phyloP scores from a whole-genome alignment of 768 basidiomycete species.

The Zangia roseola region DNA sequence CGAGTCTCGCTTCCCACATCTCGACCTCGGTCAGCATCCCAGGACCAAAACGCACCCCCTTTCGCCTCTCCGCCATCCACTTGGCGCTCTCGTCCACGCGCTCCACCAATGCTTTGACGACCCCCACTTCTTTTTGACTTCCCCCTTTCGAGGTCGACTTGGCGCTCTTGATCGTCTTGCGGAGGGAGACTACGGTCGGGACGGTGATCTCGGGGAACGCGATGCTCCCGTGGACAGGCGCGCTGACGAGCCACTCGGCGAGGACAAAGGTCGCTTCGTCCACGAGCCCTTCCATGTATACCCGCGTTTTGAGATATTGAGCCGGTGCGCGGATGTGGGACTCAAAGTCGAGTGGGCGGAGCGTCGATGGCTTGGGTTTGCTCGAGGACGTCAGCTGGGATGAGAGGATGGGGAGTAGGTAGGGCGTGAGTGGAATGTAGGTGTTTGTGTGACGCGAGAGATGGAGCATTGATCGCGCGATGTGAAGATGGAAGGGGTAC shows the following conservation, averaged over 20 bases:
- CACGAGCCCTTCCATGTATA: conserved; percentile 77
- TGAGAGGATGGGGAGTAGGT: conserved; percentile 83
- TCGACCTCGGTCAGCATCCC: conserved; percentile 66
- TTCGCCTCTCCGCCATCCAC: conserved; percentile 75
- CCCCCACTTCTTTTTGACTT: conserved; percentile 52
- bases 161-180: conserved; percentile 67
- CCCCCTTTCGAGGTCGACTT: conserved; percentile 38
- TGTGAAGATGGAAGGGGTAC: conserved; percentile 92
- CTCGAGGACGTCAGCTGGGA: conserved; percentile 65
- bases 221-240: conserved; percentile 74
- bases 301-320: conserved; percentile 83
- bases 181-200: conserved; percentile 70
- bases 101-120: conserved; percentile 79
- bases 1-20: conserved; percentile 65
- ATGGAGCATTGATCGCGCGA: conserved; percentile 84
- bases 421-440: conserved; percentile 85
- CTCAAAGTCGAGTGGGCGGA: conserved; percentile 88
- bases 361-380: conserved; percentile 79
- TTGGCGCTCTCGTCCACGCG: conserved; percentile 79
- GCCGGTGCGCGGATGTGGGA: conserved; percentile 83
- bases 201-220: conserved; percentile 93
- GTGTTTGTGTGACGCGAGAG: conserved; percentile 79
- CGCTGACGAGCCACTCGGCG: conserved; percentile 76
- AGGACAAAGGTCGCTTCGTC: conserved; percentile 82
- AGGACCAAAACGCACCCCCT: conserved; percentile 73